phyloP scores from a whole-genome alignment of 2,329 filamentous ascomycete species.

The Aureobasidium sp. region DNA sequence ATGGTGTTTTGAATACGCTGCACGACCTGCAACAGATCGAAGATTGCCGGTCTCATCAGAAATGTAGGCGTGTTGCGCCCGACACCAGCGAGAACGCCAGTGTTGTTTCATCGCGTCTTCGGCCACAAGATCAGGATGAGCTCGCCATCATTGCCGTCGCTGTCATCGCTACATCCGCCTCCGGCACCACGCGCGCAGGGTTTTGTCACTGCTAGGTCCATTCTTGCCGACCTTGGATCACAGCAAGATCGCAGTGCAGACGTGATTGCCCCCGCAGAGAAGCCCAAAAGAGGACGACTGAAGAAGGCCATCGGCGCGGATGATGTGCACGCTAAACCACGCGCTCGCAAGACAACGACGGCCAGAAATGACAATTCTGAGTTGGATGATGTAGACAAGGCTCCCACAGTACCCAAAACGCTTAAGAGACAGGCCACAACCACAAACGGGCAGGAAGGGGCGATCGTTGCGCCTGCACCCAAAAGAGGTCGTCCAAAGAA shows the following conservation, averaged over 20 bases:
- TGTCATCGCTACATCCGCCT: background rate
- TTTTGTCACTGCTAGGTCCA: conserved; percentile 8
- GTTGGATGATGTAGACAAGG: background rate
- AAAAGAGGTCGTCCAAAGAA: conserved; percentile 6
- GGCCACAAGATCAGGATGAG: conserved; percentile 4
- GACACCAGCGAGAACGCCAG: background rate
- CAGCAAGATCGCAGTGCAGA: background rate
- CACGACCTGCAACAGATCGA: background rate
- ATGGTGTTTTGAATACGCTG: background rate
- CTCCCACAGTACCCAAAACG: background rate
- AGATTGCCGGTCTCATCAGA: background rate
- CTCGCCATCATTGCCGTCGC: conserved; percentile 6
- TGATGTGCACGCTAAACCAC: background rate
- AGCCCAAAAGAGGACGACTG: background rate
- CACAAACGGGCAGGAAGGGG: background rate
- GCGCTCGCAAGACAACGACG: background rate
- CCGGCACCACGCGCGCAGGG: background rate
- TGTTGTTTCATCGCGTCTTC: background rate
- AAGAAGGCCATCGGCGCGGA: background rate
- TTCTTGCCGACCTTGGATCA: background rate
- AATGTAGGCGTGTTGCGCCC: conserved; percentile 8
- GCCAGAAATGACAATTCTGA: background rate
- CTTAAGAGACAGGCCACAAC: background rate
- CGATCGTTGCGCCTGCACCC: background rate
- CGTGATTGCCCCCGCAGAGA: background rate